A percentile compares a stretch with the other conserved stretches of the same genome.
Conservation (phyloP, 2,329 filamentous ascomycete species). For the Xylaria multiplex region DNA sequence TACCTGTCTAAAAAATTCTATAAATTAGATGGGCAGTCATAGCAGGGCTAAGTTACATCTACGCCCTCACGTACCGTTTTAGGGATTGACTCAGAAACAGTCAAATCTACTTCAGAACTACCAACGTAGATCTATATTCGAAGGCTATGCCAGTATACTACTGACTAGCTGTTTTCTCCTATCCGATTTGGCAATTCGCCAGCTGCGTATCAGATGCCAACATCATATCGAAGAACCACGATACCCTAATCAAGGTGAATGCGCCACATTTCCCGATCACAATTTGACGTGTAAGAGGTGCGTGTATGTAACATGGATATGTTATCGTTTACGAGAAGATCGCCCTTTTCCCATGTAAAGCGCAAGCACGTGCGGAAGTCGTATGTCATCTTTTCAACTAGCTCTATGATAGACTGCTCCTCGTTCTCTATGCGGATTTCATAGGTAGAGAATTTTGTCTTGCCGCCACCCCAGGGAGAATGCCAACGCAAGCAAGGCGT, state of each 20-base stretch:
- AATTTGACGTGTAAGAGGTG: constrained; percentile 11
- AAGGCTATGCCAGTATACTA: too few species aligned
- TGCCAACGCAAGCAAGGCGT: constrained; percentile 14
- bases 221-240: too few species aligned
- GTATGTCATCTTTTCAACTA: constrained; percentile 10
- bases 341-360: constrained; percentile 20
- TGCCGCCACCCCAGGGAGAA: not conserved
- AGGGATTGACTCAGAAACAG: too few species aligned
- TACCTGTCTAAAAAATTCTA: too few species aligned
- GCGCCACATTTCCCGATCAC: constrained; percentile 21
- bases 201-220: too few species aligned
- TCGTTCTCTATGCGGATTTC: not conserved
- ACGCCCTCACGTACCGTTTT: too few species aligned
- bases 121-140: too few species aligned
- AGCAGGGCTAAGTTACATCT: too few species aligned
- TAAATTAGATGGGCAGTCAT: too few species aligned
- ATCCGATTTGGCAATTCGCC: too few species aligned
- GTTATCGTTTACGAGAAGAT: constrained; percentile 25
- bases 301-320: constrained; percentile 15
- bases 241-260: constrained; percentile 11
- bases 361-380: constrained; percentile 22
- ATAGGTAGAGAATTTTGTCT: not conserved
- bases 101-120: too few species aligned
- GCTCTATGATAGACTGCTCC: not conserved
- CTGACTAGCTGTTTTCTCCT: too few species aligned